Base-by-base conservation (phyloP, 768 basidiomycete genomes). In the Neoboletus subvelutipes region DNA sequence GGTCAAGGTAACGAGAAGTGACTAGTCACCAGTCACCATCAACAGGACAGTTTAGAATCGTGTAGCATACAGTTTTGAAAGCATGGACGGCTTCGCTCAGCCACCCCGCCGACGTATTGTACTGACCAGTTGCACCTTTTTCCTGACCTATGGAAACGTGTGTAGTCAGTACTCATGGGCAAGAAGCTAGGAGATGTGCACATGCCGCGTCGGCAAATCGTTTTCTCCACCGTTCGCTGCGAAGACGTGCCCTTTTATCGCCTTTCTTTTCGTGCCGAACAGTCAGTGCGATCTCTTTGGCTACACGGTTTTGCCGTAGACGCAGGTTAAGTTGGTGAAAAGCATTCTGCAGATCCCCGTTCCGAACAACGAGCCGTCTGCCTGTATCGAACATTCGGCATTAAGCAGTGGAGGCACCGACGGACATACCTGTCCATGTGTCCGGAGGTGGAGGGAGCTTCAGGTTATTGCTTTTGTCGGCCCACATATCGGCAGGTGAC, bases 211-310 rank as follows among this genome's bases (percentile, higher is more conserved):
- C 77, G 47, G 90, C 86, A 72, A 93, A 94, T 57, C 80, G 83
- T 65, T 79, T 85, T 68, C 88, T 80, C 88, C 90, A 92, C 62
- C 90, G 81, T 71, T 88, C 79, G 65, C 90, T 92, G 49, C 76
- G 76, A 65, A 92, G 75, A 60, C 90, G 80, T 58, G 88, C 80
- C 58, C 90, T 83, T 71, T 90, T 92, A 57, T 78, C 82, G 34
- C 92, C 90, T 73, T 84, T 87, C 77, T 92, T 90, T 72, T 92
- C 92, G 70, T 93, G 91, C 61, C 92, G 78, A 55, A 80, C 76
- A 43, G 76, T 68, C 64, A 76, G 61, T 50, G 76, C 75, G 43
- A 85, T 71, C 59, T 85, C 83, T 34, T 64, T 63, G 13, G 75
- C 69, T 15, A 92, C 83, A 56, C 71, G 78, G 65, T 92, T 92